phyloP scores from a whole-genome alignment of 441 rosid genomes.

The Jatropha multifida region DNA sequence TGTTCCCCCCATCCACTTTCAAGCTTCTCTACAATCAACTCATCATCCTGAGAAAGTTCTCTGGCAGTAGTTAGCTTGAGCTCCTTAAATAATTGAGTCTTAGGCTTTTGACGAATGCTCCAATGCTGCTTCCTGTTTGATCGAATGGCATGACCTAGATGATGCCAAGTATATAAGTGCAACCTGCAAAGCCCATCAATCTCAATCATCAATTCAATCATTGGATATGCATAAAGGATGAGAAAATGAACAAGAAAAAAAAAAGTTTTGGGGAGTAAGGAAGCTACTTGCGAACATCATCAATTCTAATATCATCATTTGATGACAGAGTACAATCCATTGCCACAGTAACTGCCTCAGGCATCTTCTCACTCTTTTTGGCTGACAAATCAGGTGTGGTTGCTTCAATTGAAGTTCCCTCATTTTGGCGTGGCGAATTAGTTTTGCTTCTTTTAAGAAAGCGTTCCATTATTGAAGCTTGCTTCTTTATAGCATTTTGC shows the following conservation, averaged over 20 bases:
- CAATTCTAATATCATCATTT: constrained; percentile 38
- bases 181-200: constrained; percentile 43
- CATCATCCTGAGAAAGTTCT: constrained; percentile 42
- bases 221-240: constrained; percentile 6
- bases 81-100: constrained; percentile 56
- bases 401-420: constrained; percentile 34
- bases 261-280: not conserved
- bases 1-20: constrained; percentile 48
- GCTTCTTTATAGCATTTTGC: constrained; percentile 60
- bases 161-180: constrained; percentile 76
- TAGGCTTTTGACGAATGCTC: constrained; percentile 79
- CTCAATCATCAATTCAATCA: constrained; percentile 18
- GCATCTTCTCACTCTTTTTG: constrained; percentile 34
- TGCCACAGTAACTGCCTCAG: constrained; percentile 42
- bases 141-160: constrained; percentile 43
- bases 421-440: constrained; percentile 32
- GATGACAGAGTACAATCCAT: constrained; percentile 65
- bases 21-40: constrained; percentile 47
- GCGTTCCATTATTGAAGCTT: constrained; percentile 88
- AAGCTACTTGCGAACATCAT: constrained; percentile 63
- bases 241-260: constrained; percentile 14
- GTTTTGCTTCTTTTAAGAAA: constrained; percentile 68
- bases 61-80: constrained; percentile 57
- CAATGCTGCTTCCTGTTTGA: constrained; percentile 54
- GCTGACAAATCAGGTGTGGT: constrained; percentile 21